A percentile compares a stretch with the other conserved stretches of the same genome.
These are phyloP conservation scores for Didymella glomerata DNA, from an alignment of 2,329 filamentous ascomycete genomes.

Conservation along the genomic window DNA sequence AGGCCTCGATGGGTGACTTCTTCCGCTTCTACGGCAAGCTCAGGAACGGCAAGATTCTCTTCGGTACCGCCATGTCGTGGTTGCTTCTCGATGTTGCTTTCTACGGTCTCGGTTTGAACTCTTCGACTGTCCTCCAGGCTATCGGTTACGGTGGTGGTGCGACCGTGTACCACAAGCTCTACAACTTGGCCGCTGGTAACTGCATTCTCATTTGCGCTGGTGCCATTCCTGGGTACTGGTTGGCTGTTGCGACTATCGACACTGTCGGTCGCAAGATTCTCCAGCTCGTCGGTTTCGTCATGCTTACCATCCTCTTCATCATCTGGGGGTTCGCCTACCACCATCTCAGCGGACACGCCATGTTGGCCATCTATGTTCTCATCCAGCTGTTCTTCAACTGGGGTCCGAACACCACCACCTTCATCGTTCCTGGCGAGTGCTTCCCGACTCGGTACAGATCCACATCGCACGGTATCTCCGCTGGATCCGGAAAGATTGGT, in stretches of 20 bases:
- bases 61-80: conserved; percentile 86
- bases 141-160: conserved; percentile 73
- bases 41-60: conserved; percentile 75
- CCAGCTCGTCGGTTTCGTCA: conserved; percentile 44
- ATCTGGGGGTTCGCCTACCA: conserved; percentile 50
- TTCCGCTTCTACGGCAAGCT: conserved; percentile 72
- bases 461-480: conserved; percentile 61
- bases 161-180: conserved; percentile 73
- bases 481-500: conserved; percentile 58
- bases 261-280: conserved; percentile 66
- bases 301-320: conserved; percentile 48
- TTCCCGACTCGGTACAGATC: conserved; percentile 61
- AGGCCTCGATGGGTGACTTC: conserved; percentile 79
- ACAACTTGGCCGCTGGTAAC: conserved; percentile 80
- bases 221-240: conserved; percentile 83
- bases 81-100: conserved; percentile 66
- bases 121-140: conserved; percentile 72
- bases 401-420: conserved; percentile 60
- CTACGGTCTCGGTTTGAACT: conserved; percentile 73
- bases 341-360: conserved; percentile 49
- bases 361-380: conserved; percentile 58
- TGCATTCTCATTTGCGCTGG: conserved; percentile 80
- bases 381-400: conserved; percentile 63
- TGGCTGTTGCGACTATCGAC: conserved; percentile 64
- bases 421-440: conserved; percentile 61